Conservation (phyloP, 2,329 filamentous ascomycete genomes). For the Sclerotinia spermophila region DNA sequence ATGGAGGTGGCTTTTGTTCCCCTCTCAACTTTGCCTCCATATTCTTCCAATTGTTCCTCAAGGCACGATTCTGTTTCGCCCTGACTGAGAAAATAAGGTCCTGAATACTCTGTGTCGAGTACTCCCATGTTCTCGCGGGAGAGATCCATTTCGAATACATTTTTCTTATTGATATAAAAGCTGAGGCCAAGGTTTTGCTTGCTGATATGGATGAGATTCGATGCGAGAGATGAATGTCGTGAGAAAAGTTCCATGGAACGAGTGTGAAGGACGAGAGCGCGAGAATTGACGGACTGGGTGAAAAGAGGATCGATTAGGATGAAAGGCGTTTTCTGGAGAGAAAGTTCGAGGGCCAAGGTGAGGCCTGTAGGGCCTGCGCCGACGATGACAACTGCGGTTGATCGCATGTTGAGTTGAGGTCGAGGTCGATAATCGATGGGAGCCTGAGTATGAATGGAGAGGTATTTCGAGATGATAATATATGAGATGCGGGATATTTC, state of each 20-base stretch:
- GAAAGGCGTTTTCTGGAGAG: slow-evolving; percentile 37
- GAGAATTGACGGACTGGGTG: slow-evolving; percentile 40
- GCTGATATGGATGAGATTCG: slow-evolving; percentile 40
- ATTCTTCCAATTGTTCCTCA: slow-evolving; percentile 31
- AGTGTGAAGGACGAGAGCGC: slow-evolving; percentile 46
- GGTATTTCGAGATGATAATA: background rate
- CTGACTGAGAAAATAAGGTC: slow-evolving; percentile 38
- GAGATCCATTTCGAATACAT: slow-evolving; percentile 37
- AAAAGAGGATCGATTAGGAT: slow-evolving; percentile 41
- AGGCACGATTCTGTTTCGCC: slow-evolving; percentile 39
- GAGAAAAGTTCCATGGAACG: slow-evolving; percentile 49
- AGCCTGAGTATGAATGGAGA: background rate
- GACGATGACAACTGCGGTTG: slow-evolving; percentile 42
- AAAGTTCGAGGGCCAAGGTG: slow-evolving; percentile 42
- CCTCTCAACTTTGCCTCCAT: slow-evolving; percentile 35
- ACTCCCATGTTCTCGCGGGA: slow-evolving; percentile 25
- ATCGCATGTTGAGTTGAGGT: slow-evolving; percentile 6
- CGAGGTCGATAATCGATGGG: background rate
- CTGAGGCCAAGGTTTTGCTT: slow-evolving; percentile 40
- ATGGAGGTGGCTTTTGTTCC: slow-evolving; percentile 35
- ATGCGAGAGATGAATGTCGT: slow-evolving; percentile 42
- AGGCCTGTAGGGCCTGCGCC: slow-evolving; percentile 46
- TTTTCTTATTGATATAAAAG: slow-evolving; percentile 39
- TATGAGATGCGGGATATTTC: background rate
- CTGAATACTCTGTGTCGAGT: slow-evolving; percentile 36